Evolutionary conservation across 176 grass and related monocot genomes (phyloP).

Genomic region (Alopecurus myosuroides): DNA sequence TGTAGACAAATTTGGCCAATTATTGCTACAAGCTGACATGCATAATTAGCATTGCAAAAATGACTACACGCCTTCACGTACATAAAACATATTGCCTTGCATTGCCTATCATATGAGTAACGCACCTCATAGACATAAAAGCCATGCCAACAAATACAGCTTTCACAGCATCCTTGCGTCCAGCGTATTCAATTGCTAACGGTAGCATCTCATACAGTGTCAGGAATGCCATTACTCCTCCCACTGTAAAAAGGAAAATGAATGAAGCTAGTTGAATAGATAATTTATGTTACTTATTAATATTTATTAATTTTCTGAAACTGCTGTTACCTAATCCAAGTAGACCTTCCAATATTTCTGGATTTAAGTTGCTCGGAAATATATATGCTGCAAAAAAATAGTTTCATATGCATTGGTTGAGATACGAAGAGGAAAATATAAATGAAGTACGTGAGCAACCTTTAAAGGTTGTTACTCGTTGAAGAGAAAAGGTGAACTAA

Average conservation of each 20-base stretch:
- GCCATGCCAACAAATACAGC: conserved; percentile 97
- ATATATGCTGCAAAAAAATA: conserved; percentile 59
- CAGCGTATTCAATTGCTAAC: conserved; percentile 85
- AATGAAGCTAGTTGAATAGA: neutral
- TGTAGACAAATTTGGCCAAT: neutral
- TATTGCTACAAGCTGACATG: neutral
- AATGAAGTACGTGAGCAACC: neutral
- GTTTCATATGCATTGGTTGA: conserved; percentile 9
- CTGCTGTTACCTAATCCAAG: conserved; percentile 81
- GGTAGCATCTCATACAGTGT: conserved; percentile 95
- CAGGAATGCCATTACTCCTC: conserved; percentile 93
- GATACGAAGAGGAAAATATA: neutral
- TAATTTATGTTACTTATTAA: neutral
- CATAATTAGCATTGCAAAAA: neutral
- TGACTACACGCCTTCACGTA: neutral
- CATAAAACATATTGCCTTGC: conserved; percentile 3
- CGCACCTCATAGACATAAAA: conserved; percentile 96
- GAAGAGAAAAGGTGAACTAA: neutral
- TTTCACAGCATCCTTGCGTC: conserved; percentile 89
- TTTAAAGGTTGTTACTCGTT: neutral
- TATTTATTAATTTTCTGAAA: neutral
- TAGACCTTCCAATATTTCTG: conserved; percentile 95
- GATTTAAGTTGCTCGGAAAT: conserved; percentile 84
- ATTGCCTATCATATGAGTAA: neutral
- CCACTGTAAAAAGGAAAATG: conserved; percentile 46